Evolutionary conservation across 1,139 yeast species (phyloP).

Genomic region (Pichia sp.): DNA sequence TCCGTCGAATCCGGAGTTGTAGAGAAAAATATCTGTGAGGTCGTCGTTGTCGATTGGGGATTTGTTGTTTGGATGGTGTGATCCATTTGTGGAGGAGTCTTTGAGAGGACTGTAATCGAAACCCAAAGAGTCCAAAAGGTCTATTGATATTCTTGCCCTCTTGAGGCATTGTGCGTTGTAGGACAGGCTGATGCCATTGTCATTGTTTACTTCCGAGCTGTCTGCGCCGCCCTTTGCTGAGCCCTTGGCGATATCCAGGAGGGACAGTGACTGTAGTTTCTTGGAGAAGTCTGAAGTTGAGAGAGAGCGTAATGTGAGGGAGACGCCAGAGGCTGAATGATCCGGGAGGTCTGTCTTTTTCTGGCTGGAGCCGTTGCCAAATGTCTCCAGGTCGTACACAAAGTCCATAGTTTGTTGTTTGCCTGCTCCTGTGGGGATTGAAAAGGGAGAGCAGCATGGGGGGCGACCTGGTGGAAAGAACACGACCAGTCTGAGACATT

Average conservation of each 20-base stretch:
- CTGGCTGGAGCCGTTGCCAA: not conserved
- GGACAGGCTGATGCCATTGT: not conserved
- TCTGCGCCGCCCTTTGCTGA: not conserved
- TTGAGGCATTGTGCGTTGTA: conserved; percentile 32
- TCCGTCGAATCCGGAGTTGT: conserved; percentile 29
- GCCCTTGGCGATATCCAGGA: conserved; percentile 9
- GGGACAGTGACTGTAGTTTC: conserved; percentile 12
- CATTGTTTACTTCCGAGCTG: not conserved
- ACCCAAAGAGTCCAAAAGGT: conserved; percentile 19
- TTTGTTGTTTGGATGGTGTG: conserved; percentile 11
- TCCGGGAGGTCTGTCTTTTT: not conserved
- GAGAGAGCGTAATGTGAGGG: conserved; percentile 9
- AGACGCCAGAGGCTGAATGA: conserved; percentile 2
- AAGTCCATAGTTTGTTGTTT: conserved; percentile 11
- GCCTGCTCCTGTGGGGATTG: not conserved
- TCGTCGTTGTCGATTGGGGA: conserved; percentile 8
- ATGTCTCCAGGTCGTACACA: conserved; percentile 13
- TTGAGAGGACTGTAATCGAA: conserved; percentile 8
- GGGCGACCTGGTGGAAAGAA: too few species aligned
- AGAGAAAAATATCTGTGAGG: not conserved
- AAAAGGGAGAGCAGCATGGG: too few species aligned
- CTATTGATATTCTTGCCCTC: conserved; percentile 36
- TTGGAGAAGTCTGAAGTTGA: conserved; percentile 15
- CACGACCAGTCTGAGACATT: too few species aligned
- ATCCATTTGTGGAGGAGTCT: not conserved